These are phyloP conservation scores for Lantana camara DNA, from an alignment of 257 asterid species.

Conservation along the genomic window DNA sequence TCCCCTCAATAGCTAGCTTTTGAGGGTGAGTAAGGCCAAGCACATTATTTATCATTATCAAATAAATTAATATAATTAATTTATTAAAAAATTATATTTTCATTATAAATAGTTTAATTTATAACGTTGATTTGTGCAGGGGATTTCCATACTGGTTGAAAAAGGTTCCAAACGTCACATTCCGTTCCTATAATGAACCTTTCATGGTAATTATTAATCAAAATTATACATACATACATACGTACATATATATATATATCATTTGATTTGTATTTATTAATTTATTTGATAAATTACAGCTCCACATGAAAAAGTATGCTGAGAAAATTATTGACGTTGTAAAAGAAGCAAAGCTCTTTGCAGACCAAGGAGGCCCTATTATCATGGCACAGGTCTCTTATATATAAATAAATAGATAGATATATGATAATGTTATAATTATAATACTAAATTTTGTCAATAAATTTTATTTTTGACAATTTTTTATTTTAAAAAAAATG, in stretches of 20 bases:
- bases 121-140: conserved; percentile 35
- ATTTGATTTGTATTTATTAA: background rate
- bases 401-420: too few species aligned
- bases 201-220: conserved; percentile 51
- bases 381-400: conserved; percentile 76
- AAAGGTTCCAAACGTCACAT: conserved; percentile 68
- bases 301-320: conserved; percentile 68
- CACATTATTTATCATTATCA: too few species aligned
- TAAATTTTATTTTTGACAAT: background rate
- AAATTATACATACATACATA: too few species aligned
- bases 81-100: too few species aligned
- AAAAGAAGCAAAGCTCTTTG: conserved; percentile 71
- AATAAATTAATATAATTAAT: too few species aligned
- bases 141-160: conserved; percentile 94
- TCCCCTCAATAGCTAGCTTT: too few species aligned
- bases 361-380: conserved; percentile 97
- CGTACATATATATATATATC: too few species aligned
- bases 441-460: too few species aligned
- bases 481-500: background rate
- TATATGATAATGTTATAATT: too few species aligned
- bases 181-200: conserved; percentile 86
- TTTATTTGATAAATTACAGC: conserved; percentile 38
- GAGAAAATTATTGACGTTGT: conserved; percentile 61
- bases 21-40: too few species aligned
- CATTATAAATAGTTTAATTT: background rate